Conservation (phyloP, 1,284 basidiomycete genomes). For the Cronartium ribicola region DNA sequence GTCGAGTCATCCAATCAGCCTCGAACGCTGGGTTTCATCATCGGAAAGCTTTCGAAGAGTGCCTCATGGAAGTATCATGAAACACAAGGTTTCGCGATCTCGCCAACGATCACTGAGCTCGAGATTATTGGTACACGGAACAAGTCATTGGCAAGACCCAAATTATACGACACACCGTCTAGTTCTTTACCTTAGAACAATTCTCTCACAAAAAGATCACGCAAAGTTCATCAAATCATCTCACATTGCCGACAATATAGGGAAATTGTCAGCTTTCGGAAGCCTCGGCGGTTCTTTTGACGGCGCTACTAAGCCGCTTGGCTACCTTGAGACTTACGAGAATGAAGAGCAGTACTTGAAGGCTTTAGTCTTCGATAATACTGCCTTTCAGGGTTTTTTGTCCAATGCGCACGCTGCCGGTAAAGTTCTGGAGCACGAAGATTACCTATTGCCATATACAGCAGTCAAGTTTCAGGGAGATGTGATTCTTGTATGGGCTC, state of each 20-base stretch:
- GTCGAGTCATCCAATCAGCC: conserved; percentile 12
- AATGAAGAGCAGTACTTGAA: conserved; percentile 37
- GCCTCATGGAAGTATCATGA: conserved; percentile 2
- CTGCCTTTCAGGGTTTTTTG: not conserved
- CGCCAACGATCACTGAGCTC: conserved; percentile 4
- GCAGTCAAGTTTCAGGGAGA: conserved; percentile 22
- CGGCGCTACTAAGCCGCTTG: not conserved
- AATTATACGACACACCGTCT: not conserved
- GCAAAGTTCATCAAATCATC: conserved; percentile 38
- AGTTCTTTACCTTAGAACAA: conserved; percentile 18
- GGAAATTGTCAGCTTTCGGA: conserved; percentile 28
- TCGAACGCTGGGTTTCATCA: conserved; percentile 11
- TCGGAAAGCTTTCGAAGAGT: not conserved
- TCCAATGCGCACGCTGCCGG: not conserved
- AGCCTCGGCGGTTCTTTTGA: not conserved
- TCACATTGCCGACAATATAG: conserved; percentile 27
- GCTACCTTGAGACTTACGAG: not conserved
- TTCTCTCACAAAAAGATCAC: conserved; percentile 21
- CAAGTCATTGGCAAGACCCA: not conserved
- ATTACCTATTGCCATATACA: not conserved
- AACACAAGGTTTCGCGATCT: conserved; percentile 26
- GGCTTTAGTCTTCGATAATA: conserved; percentile 18
- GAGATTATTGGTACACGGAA: not conserved
- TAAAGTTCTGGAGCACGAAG: not conserved
- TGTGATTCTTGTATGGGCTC: conserved; percentile 35